These are phyloP conservation scores for Aspergillus saccharolyticus DNA, from an alignment of 495 filamentous ascomycete species.

Conservation along the genomic window DNA sequence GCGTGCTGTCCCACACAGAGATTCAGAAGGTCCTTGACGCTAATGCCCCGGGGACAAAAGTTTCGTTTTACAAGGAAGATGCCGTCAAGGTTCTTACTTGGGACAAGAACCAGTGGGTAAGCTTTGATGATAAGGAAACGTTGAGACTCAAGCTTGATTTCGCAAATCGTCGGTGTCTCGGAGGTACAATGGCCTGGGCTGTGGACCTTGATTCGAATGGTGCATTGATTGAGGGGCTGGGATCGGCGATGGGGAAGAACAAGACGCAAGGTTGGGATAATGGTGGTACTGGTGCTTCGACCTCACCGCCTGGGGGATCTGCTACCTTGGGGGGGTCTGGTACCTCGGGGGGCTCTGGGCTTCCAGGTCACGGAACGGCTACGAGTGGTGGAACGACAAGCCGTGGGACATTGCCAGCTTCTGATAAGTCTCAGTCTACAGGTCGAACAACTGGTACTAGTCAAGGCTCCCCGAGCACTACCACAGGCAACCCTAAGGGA, in stretches of 20 bases:
- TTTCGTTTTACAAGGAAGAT: constrained; percentile 12
- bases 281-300: too few relatives aligned
- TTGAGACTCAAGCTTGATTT: constrained; percentile 35
- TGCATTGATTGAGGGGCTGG: background rate
- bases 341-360: too few relatives aligned
- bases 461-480: too few relatives aligned
- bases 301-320: too few relatives aligned
- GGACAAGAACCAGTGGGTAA: constrained; percentile 44
- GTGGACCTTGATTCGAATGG: constrained; percentile 13
- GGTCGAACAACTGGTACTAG: too few relatives aligned
- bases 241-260: background rate
- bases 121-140: constrained; percentile 40
- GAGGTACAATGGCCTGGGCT: constrained; percentile 26
- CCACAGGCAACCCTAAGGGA: too few relatives aligned
- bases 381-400: too few relatives aligned
- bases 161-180: constrained; percentile 31
- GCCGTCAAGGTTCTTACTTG: constrained; percentile 35
- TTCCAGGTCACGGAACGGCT: too few relatives aligned
- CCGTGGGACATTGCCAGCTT: too few relatives aligned
- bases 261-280: background rate
- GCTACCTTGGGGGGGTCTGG: too few relatives aligned
- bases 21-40: constrained; percentile 13
- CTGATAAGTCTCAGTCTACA: too few relatives aligned
- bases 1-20: constrained; percentile 21
- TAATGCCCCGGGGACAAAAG: background rate